These are phyloP conservation scores for Penicillium frequentans DNA, from an alignment of 2,329 filamentous ascomycete genomes.

Conservation along the genomic window DNA sequence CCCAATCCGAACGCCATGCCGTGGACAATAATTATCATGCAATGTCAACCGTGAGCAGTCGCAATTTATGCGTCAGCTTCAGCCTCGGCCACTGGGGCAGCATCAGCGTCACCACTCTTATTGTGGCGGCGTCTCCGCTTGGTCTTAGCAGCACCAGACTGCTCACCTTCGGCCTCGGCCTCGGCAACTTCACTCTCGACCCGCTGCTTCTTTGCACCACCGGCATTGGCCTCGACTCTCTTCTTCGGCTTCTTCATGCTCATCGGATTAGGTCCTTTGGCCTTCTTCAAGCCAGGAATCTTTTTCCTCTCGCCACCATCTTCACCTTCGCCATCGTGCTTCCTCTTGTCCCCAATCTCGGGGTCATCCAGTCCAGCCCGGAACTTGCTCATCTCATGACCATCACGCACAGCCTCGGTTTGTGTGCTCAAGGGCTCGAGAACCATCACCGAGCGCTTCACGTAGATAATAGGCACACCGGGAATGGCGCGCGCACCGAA, in stretches of 20 bases:
- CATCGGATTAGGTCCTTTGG: constrained; percentile 49
- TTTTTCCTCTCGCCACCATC: constrained; percentile 31
- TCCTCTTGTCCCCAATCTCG: constrained; percentile 35
- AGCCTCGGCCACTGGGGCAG: constrained; percentile 12
- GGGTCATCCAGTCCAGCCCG: constrained; percentile 40
- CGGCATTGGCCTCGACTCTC: constrained; percentile 16
- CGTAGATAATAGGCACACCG: constrained; percentile 52
- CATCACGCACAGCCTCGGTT: constrained; percentile 44
- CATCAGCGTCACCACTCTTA: constrained; percentile 25
- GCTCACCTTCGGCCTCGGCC: constrained; percentile 19
- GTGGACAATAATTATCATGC: constrained; percentile 14
- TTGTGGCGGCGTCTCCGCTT: constrained; percentile 39
- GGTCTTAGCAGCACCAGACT: constrained; percentile 28
- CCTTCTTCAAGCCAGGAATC: constrained; percentile 34
- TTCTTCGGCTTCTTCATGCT: constrained; percentile 51
- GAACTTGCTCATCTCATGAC: constrained; percentile 49
- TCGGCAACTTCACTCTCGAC: constrained; percentile 3
- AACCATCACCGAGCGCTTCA: constrained; percentile 53
- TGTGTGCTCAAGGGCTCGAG: constrained; percentile 48
- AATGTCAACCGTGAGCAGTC: background rate
- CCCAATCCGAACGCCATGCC: constrained; percentile 34
- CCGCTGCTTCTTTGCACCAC: constrained; percentile 20
- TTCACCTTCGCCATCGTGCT: constrained; percentile 26
- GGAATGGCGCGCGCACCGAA: constrained; percentile 44
- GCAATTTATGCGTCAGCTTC: constrained; percentile 22